Evolutionary conservation across 768 basidiomycete species (phyloP).

Genomic region (Boletus reticuloceps): DNA sequence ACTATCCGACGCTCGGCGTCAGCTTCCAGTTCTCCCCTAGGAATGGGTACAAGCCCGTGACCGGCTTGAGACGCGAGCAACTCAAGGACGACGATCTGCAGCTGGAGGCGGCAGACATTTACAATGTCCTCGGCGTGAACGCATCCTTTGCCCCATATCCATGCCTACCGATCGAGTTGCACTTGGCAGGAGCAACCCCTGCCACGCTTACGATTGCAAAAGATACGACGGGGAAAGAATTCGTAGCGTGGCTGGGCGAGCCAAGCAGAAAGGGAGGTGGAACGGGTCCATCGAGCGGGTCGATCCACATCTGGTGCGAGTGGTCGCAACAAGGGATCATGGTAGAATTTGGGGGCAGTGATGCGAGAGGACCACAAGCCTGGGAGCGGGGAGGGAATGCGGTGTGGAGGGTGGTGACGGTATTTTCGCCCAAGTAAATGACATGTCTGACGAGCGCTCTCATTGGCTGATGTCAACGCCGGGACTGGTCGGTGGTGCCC

Average conservation of each 20-base stretch:
- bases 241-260: slow-evolving; percentile 76
- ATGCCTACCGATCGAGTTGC: slow-evolving; percentile 48
- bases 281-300: slow-evolving; percentile 75
- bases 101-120: slow-evolving; percentile 79
- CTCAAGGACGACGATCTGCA: slow-evolving; percentile 50
- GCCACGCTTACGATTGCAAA: slow-evolving; percentile 41
- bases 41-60: slow-evolving; percentile 58
- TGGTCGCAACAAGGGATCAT: slow-evolving; percentile 81
- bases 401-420: slow-evolving; percentile 69
- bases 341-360: slow-evolving; percentile 81
- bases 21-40: slow-evolving; percentile 75
- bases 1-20: slow-evolving; percentile 75
- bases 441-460: too few relatives aligned
- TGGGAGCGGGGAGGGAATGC: slow-evolving; percentile 88
- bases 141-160: slow-evolving; percentile 55
- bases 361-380: slow-evolving; percentile 75
- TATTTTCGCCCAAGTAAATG: slow-evolving; percentile 42
- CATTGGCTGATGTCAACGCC: too few relatives aligned
- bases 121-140: slow-evolving; percentile 52
- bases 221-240: slow-evolving; percentile 69
- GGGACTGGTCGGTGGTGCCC: too few relatives aligned
- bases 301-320: slow-evolving; percentile 92
- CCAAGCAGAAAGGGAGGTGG: slow-evolving; percentile 92
- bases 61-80: slow-evolving; percentile 43
- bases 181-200: slow-evolving; percentile 38